A percentile compares a stretch with the other conserved stretches of the same genome.
These are phyloP conservation scores for Coemansia sp. DNA, from an alignment of 371 early-diverging fungal species.

Conservation along the genomic window DNA sequence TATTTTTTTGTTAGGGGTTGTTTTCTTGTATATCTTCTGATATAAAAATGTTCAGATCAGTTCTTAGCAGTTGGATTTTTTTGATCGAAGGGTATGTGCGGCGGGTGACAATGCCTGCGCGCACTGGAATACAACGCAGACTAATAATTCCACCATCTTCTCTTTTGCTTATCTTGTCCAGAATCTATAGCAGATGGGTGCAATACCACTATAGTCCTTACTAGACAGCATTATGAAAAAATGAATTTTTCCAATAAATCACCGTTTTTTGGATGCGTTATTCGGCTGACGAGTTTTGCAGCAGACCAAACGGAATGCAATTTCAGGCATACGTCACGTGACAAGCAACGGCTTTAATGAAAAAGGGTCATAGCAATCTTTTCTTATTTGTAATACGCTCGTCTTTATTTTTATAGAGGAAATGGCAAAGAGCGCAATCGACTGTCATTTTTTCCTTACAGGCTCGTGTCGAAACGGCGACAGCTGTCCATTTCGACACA, in stretches of 20 bases:
- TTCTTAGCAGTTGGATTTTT: no score
- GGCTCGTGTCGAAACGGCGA: slow-evolving; percentile 42
- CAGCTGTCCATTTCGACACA: slow-evolving; percentile 38
- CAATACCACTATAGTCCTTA: slow-evolving; percentile 15
- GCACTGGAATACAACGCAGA: background rate
- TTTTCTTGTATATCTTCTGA: no score
- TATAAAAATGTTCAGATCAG: no score
- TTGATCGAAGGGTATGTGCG: background rate
- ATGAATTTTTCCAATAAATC: background rate
- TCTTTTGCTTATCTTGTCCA: slow-evolving; percentile 22
- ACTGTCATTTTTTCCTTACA: slow-evolving; percentile 41
- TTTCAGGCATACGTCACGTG: background rate
- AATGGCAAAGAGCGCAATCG: slow-evolving; percentile 12
- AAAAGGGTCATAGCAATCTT: no score
- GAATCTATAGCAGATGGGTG: slow-evolving; percentile 7
- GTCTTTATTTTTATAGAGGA: background rate
- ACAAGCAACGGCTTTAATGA: no score
- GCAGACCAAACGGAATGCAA: background rate
- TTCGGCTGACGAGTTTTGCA: background rate
- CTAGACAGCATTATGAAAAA: slow-evolving; percentile 7
- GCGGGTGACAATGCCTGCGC: slow-evolving; percentile 17
- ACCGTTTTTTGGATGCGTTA: background rate
- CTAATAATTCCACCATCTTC: slow-evolving; percentile 16
- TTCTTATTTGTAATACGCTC: background rate
- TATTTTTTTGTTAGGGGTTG: no score